phyloP scores from a whole-genome alignment of 1,139 yeast species.

The Geotrichum europaeum region DNA sequence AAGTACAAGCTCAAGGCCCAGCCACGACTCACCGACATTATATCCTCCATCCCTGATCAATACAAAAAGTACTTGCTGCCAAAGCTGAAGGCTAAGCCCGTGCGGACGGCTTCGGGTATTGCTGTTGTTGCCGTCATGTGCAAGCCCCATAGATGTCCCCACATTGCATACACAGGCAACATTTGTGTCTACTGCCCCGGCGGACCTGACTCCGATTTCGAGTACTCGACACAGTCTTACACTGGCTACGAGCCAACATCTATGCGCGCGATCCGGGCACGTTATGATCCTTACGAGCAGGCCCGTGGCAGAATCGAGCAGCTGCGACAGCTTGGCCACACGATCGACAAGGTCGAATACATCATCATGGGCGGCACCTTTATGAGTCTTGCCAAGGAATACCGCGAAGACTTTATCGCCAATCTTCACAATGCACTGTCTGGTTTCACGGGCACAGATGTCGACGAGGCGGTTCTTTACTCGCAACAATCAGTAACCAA shows the following conservation, averaged over 20 bases:
- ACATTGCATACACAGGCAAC: conserved; percentile 96
- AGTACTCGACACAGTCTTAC: conserved; percentile 94
- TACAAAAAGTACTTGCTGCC: conserved; percentile 87
- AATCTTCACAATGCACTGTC: conserved; percentile 91
- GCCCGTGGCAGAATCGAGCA: conserved; percentile 98
- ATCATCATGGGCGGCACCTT: conserved; percentile 99
- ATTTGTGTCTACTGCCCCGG: conserved; percentile 99
- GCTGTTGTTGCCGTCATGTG: conserved; percentile 99
- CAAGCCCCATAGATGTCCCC: conserved; percentile 98
- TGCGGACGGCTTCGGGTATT: conserved; percentile 93
- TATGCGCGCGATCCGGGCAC: conserved; percentile 95
- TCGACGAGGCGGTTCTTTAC: conserved; percentile 84
- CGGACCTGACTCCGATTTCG: conserved; percentile 98
- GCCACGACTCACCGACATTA: conserved; percentile 92
- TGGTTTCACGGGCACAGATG: conserved; percentile 81
- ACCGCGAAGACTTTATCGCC: conserved; percentile 82
- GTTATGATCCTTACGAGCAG: conserved; percentile 97
- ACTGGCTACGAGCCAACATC: conserved; percentile 99
- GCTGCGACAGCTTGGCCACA: conserved; percentile 88
- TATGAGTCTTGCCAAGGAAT: conserved; percentile 87
- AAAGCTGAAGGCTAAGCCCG: conserved; percentile 94
- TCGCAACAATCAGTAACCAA: conserved; percentile 94
- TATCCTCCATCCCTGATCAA: conserved; percentile 92
- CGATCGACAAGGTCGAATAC: conserved; percentile 94
- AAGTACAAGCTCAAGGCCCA: conserved; percentile 87